Base-by-base conservation (phyloP, 495 filamentous ascomycete genomes). In the Astrothelium macrocarpum region DNA sequence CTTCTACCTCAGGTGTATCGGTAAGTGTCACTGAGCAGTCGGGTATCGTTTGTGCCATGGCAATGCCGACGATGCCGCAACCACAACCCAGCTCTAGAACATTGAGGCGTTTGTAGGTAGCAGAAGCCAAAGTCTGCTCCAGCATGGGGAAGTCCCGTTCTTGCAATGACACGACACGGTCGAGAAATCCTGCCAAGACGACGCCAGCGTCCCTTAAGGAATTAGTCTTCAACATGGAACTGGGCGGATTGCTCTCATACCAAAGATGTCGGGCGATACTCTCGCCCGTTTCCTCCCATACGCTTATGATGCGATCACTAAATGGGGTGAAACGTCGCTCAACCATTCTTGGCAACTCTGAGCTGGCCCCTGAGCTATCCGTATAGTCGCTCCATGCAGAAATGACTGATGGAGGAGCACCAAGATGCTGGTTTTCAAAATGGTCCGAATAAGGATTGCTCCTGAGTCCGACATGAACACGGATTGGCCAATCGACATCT, bases 261-360 rank as follows among this genome's bases (percentile, higher is more conserved):
- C 94, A 98, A 56, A 97, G 84, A 75, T 98, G 94, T 18, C 91
- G 82, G 18, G 93, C 92, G 68, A 98, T 96, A 71, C 90, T 96
- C 72, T 97, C 91, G 7, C 92, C 93, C 1, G 91, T 91, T 64
- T 97, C 92, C 70, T 98, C 94, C 78, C 87, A 88, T 25, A 97
- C 82, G 59, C 64, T 69, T 43, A 84, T 67, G 3, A 65, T 61
- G 7, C 67, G 63, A 32, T 68, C 60, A 20, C 60, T 61, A 4
- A 58, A 36, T 23, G 61, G 39, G 12, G 39, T 66, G 62, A 90
- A 77, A 0, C 82, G 76, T 61, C 84, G 77, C 62, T 84, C 78
- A 18, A 88, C 77, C 53, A 78, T 70, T 34, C 76, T 78, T n/a
- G 78, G 78, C 0, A 80, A 76, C 14, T 76, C 73, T 0, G 66